phyloP scores from a whole-genome alignment of 352 stramenopile genomes.

The Hyphochytrium catenoides region DNA sequence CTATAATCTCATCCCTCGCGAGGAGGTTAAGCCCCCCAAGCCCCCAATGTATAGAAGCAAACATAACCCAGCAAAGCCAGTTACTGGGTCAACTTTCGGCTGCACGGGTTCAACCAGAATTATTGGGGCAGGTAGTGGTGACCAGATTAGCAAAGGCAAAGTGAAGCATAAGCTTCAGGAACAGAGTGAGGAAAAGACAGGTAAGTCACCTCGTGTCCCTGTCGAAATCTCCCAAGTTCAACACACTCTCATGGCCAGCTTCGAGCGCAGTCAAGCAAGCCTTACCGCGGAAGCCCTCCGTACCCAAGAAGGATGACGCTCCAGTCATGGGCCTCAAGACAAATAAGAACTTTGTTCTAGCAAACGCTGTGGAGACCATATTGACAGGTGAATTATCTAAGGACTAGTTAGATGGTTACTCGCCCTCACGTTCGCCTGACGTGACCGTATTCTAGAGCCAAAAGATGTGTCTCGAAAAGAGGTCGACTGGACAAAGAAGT shows the following conservation, averaged over 20 bases:
- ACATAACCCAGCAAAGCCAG: conserved; percentile 45
- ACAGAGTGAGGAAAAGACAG: conserved; percentile 7
- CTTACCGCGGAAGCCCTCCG: conserved; percentile 23
- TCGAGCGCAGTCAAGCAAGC: conserved; percentile 37
- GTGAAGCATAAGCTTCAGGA: conserved; percentile 34
- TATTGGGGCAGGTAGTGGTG: conserved; percentile 29
- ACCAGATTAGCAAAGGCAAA: conserved; percentile 26
- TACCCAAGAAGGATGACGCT: conserved; percentile 61
- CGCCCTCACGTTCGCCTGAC: no score
- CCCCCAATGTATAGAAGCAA: conserved; percentile 61
- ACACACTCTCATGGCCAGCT: conserved; percentile 13
- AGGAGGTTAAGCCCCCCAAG: conserved; percentile 32
- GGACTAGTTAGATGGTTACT: no score
- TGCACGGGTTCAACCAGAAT: conserved; percentile 35
- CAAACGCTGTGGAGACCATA: conserved; percentile 78
- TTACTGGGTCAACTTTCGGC: conserved; percentile 66
- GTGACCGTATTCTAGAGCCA: no score
- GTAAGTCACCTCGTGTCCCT: conserved; percentile 12
- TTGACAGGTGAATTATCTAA: no score
- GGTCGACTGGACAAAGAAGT: no score
- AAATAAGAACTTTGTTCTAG: conserved; percentile 74
- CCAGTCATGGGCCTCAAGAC: conserved; percentile 73
- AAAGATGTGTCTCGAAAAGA: no score
- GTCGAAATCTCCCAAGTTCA: conserved; percentile 12
- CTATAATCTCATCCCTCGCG: conserved; percentile 67